Evolutionary conservation across 2,329 filamentous ascomycete genomes (phyloP).

Genomic region (Mycosphaerella arachidis): DNA sequence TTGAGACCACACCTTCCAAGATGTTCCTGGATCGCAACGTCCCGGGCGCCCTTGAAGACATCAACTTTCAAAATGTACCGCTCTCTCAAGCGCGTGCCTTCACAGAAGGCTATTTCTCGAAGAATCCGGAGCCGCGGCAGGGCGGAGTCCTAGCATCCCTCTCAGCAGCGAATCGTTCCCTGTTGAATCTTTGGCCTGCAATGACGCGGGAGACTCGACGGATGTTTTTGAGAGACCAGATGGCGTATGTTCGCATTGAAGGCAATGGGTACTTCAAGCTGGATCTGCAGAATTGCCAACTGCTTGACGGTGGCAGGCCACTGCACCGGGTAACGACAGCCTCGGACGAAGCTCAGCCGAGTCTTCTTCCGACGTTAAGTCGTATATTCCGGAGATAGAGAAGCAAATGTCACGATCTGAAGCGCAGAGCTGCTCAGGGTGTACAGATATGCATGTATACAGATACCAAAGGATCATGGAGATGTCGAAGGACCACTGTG

Average conservation of each 20-base stretch:
- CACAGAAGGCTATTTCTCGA: constrained; percentile 13
- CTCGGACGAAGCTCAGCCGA: neutral
- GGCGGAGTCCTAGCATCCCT: neutral
- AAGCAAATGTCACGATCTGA: neutral
- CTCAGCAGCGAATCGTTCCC: constrained; percentile 3
- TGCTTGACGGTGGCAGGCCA: constrained; percentile 24
- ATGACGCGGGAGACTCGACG: constrained; percentile 19
- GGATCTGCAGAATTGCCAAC: constrained; percentile 24
- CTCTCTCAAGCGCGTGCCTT: constrained; percentile 6
- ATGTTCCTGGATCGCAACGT: constrained; percentile 15
- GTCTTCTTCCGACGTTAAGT: neutral
- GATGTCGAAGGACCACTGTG: neutral
- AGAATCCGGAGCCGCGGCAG: neutral
- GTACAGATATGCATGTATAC: neutral
- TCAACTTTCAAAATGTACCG: constrained; percentile 7
- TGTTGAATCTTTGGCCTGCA: constrained; percentile 13
- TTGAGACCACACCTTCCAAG: constrained; percentile 8
- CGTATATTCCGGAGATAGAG: neutral
- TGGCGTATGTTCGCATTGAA: constrained; percentile 23
- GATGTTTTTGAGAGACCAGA: constrained; percentile 28
- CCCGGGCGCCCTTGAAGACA: neutral
- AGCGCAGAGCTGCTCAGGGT: neutral
- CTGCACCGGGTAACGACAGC: constrained; percentile 5
- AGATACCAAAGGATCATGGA: neutral
- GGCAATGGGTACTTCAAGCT: constrained; percentile 25